Base-by-base conservation (phyloP, 768 basidiomycete genomes). In the Kwoniella europaea region DNA sequence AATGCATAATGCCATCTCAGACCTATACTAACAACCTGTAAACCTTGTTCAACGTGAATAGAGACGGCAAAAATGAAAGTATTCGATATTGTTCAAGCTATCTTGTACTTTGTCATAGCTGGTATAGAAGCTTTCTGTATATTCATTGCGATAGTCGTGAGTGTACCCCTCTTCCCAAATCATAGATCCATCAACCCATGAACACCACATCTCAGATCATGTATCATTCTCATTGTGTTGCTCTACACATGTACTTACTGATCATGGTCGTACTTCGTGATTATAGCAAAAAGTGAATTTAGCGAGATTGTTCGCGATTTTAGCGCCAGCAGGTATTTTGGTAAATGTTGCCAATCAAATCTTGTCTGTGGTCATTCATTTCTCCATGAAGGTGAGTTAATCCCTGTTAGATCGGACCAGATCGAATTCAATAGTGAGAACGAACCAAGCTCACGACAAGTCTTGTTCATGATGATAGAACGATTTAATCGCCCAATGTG, bases 401-500 rank as follows among this genome's bases (percentile, higher is more conserved):
- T 15, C 18, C 55, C 42, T 54, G 16, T 10, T 50, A 20, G 35
- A 54, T 53, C 43, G 20, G 60, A n/a, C 27, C 56, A n/a, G n/a
- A 13, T 22, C n/a, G n/a, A n/a, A 35, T 35, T 9, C 35, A 35
- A 35, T 6, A 35, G 15, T 15, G 18, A 60, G 12, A 13, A 42
- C 61, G 16, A 18, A 44, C 3, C 41, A 53, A 10, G 27, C 24
- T 53, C 24, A 18, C 44, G 12, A 2, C 10, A 9, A 1, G 22
- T 52, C 13, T 10, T 5, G 7, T n/a, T 57, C 9, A 13, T 41
- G 3, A n/a, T 57, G 29, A 16, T 61, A 78, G 78, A 63, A 44
- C 6, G 74, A 76, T 29, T 35, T 80, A 7, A 77, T 82, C 54
- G 55, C 71, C 9, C 78, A 80, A 63, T 82, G 81, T 63, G 70